A percentile compares a stretch with the other conserved stretches of the same genome.
Conservation (phyloP, 257 asterid species). For the Plectranthus barbatus region DNA sequence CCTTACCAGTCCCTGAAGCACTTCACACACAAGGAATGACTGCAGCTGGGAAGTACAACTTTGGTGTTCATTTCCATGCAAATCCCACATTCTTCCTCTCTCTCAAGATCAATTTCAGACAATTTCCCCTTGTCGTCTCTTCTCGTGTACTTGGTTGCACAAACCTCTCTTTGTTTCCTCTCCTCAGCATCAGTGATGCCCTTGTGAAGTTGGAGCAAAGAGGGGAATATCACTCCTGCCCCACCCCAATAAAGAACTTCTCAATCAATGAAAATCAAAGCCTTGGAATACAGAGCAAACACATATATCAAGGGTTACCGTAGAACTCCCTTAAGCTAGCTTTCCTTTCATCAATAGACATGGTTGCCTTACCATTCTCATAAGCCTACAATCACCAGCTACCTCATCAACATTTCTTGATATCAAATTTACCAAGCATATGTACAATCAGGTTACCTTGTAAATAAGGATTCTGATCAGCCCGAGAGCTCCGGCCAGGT, state of each 20-base stretch:
- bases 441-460: constrained; percentile 40
- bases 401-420: constrained; percentile 13
- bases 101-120: constrained; percentile 66
- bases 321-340: constrained; percentile 73
- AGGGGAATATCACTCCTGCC: constrained; percentile 82
- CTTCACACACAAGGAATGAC: constrained; percentile 65
- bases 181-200: constrained; percentile 79
- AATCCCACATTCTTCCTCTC: constrained; percentile 86
- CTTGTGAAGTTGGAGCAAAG: constrained; percentile 64
- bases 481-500: constrained; percentile 75
- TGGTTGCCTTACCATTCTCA: constrained; percentile 72
- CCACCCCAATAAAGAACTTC: too few species aligned
- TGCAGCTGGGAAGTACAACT: constrained; percentile 72
- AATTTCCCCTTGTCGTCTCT: constrained; percentile 67
- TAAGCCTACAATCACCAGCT: constrained; percentile 47
- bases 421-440: background rate
- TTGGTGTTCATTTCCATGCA: constrained; percentile 71
- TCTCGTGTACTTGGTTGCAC: constrained; percentile 46
- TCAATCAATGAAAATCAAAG: background rate
- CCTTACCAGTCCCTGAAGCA: constrained; percentile 66
- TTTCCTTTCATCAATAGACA: constrained; percentile 62
- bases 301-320: constrained; percentile 36
- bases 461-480: constrained; percentile 68
- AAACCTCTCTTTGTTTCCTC: constrained; percentile 66
- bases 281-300: background rate